Conservation (phyloP, 768 basidiomycete genomes). For the Boletus rubroflammeus region DNA sequence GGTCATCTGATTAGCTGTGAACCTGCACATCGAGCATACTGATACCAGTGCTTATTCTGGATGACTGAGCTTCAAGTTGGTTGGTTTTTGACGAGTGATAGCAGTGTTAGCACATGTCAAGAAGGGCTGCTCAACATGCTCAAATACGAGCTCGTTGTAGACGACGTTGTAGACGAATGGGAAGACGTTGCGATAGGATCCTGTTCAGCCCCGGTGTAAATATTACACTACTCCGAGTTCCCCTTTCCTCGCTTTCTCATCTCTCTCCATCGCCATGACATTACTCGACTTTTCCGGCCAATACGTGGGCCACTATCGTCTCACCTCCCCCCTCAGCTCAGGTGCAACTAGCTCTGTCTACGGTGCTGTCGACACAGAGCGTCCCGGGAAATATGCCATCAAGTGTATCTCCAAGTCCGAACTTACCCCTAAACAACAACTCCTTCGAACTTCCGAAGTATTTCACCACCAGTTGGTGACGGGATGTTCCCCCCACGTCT, state of each 20-base stretch:
- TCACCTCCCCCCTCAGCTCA: constrained; percentile 61
- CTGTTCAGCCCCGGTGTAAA: no score
- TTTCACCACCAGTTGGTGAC: constrained; percentile 49
- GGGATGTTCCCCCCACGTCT: constrained; percentile 54
- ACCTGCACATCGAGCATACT: no score
- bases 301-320: constrained; percentile 54
- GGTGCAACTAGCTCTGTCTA: constrained; percentile 82
- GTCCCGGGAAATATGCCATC: constrained; percentile 55
- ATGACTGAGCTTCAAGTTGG: no score
- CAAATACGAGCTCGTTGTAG: constrained; percentile 12
- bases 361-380: constrained; percentile 54
- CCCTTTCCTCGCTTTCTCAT: background rate
- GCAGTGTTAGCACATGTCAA: background rate
- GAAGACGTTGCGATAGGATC: no score
- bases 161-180: no score
- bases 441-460: constrained; percentile 69
- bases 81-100: background rate
- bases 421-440: constrained; percentile 49
- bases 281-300: constrained; percentile 51
- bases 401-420: constrained; percentile 69
- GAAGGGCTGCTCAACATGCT: constrained; percentile 18
- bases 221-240: no score
- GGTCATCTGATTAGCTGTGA: no score
- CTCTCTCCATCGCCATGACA: background rate
- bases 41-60: no score